Percentiles rank a stretch among this genome's conserved stretches.
Conservation (phyloP, 2,329 filamentous ascomycete species). For the Lecanicillium sp. region DNA sequence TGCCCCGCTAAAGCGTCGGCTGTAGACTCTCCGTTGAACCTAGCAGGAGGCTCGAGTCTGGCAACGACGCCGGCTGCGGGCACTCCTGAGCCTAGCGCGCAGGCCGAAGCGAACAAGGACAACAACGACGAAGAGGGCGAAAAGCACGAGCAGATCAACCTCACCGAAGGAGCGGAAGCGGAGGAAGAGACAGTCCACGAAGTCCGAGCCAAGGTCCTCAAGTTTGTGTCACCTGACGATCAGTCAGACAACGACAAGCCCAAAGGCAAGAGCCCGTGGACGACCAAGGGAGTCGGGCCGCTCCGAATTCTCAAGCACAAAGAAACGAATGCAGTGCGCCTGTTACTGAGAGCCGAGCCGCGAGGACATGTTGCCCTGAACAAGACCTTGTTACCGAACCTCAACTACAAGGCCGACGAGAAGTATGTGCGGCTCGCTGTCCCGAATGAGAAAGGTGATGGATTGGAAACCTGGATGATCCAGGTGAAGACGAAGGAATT, state of each 20-base stretch:
- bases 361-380: constrained; percentile 71
- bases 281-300: constrained; percentile 63
- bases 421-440: constrained; percentile 57
- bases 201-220: constrained; percentile 63
- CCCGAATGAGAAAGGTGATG: constrained; percentile 51
- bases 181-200: constrained; percentile 67
- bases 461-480: constrained; percentile 64
- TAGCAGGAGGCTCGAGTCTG: constrained; percentile 55
- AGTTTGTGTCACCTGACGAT: constrained; percentile 46
- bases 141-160: constrained; percentile 62
- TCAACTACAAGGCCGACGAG: constrained; percentile 54
- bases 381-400: constrained; percentile 53
- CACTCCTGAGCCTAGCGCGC: constrained; percentile 50
- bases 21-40: constrained; percentile 49
- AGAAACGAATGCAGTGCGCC: constrained; percentile 56
- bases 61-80: constrained; percentile 54
- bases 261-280: constrained; percentile 56
- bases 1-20: constrained; percentile 40
- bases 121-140: constrained; percentile 48
- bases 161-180: constrained; percentile 63
- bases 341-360: constrained; percentile 70
- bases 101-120: constrained; percentile 36
- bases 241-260: constrained; percentile 39
- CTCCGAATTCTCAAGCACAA: constrained; percentile 70
- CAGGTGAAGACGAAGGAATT: constrained; percentile 61